Evolutionary conservation across 1,139 yeast species (phyloP), one percentile per base, ranked within the genome.

Genomic region (Yamadazyma songkhlaensis): DNA sequence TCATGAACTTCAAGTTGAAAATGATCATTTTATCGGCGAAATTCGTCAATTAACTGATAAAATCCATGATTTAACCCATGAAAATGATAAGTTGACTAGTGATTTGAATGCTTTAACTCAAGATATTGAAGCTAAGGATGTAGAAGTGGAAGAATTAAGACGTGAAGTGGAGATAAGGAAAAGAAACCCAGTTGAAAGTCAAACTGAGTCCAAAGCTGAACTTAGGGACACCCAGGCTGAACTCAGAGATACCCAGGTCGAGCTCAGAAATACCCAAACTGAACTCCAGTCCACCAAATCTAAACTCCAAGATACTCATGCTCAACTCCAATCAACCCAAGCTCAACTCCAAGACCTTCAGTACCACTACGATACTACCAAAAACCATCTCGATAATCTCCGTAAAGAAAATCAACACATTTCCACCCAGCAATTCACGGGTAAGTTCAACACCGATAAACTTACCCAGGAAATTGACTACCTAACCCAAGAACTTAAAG

Each of bases 401-500:
- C 35, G 38, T 13, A 28, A 40, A 24, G 50, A 47, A 17, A 29
- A 40, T 13, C 32, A 40, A 17, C 33, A 41, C n/a, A 24, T 40
- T 9, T 31, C 34, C 21, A 24, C 36, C 13, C 21, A 29, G 4
- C 38, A 31, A 21, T 30, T 22, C 26, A 32, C 31, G 13, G 44
- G 42, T 5, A 33, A 40, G 10, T 20, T 29, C 14, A 36, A 37
- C 29, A 33, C 28, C 25, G 38, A 49, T 25, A 40, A 46, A 17
- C 43, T 52, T 10, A 43, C 38, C 9, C 42, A 47, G 12, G 42
- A 46, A 17, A 34, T 44, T 7, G 50, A 53, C 13, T 47, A 39
- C 13, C 40, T 47, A 37, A 34, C 47, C 8, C 46, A 44, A 31
- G 60, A 58, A 27, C 40, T 62, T 32, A 47, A 49, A 38, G 52